These are phyloP conservation scores for Candida sp. DNA, from an alignment of 1,139 yeast genomes.

Conservation along the genomic window DNA sequence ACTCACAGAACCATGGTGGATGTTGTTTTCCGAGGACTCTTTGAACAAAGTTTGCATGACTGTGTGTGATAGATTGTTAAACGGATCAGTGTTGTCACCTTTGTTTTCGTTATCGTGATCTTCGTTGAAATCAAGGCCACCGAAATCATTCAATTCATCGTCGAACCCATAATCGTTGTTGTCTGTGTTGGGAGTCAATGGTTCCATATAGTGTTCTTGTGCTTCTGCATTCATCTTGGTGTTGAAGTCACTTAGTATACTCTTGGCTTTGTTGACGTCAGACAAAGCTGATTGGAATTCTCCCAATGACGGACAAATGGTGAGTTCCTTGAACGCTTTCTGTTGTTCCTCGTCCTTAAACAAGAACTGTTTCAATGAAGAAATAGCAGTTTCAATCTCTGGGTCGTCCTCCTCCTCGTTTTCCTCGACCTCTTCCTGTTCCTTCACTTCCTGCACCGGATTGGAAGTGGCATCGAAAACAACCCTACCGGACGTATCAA, in stretches of 20 bases:
- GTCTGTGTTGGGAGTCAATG: slow-evolving; percentile 8
- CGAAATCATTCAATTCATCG: slow-evolving; percentile 26
- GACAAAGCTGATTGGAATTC: slow-evolving; percentile 60
- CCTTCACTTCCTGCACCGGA: slow-evolving; percentile 19
- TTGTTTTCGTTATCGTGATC: slow-evolving; percentile 17
- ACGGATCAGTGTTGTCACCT: slow-evolving; percentile 22
- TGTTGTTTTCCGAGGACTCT: slow-evolving; percentile 18
- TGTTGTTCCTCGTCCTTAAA: slow-evolving; percentile 33
- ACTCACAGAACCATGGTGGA: slow-evolving; percentile 21
- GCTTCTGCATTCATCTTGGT: slow-evolving; percentile 24
- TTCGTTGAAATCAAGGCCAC: slow-evolving; percentile 22
- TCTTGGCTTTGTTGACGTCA: slow-evolving; percentile 61
- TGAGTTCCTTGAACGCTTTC: slow-evolving; percentile 39
- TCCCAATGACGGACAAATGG: slow-evolving; percentile 67
- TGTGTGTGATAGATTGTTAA: slow-evolving; percentile 25
- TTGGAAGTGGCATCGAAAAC: slow-evolving; percentile 60
- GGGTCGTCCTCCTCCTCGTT: slow-evolving; percentile 17
- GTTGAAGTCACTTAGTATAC: slow-evolving; percentile 53
- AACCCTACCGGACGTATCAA: slow-evolving; percentile 63
- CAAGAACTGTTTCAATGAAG: slow-evolving; percentile 26
- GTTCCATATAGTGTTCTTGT: slow-evolving; percentile 12
- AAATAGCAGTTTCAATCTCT: slow-evolving; percentile 7
- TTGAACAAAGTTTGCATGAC: slow-evolving; percentile 27
- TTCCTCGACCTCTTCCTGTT: slow-evolving; percentile 9
- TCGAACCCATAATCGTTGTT: slow-evolving; percentile 24